phyloP scores from a whole-genome alignment of 2,329 filamentous ascomycete genomes.

The Ceratocystiopsis brevicomis region DNA sequence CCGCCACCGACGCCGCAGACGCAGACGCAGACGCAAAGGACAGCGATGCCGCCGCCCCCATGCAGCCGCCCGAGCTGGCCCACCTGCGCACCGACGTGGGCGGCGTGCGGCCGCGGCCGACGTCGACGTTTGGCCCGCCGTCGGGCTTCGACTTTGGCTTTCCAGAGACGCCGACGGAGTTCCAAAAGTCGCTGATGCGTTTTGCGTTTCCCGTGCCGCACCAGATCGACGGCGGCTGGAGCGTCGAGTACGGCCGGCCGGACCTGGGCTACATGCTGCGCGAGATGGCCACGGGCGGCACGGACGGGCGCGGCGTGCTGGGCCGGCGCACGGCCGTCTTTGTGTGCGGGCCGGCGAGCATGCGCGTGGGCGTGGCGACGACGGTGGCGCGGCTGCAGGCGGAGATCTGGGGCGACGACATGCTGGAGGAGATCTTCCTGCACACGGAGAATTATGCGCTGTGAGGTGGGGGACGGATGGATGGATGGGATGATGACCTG shows the following conservation, averaged over 20 bases:
- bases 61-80: slow-evolving; percentile 33
- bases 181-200: slow-evolving; percentile 77
- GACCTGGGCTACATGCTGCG: slow-evolving; percentile 74
- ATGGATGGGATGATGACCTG: not conserved
- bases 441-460: slow-evolving; percentile 92
- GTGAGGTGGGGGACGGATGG: slow-evolving; percentile 17
- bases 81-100: slow-evolving; percentile 33
- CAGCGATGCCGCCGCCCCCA: slow-evolving; percentile 6
- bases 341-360: slow-evolving; percentile 73
- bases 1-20: slow-evolving; percentile 2
- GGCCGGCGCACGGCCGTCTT: slow-evolving; percentile 74
- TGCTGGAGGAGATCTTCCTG: slow-evolving; percentile 75
- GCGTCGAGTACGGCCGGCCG: slow-evolving; percentile 78
- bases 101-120: slow-evolving; percentile 18
- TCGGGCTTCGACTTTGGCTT: slow-evolving; percentile 64
- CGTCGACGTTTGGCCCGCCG: slow-evolving; percentile 38
- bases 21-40: too few species aligned
- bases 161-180: slow-evolving; percentile 64
- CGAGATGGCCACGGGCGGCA: slow-evolving; percentile 57
- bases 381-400: slow-evolving; percentile 68
- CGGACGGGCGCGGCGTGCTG: slow-evolving; percentile 47
- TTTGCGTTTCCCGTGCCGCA: slow-evolving; percentile 63
- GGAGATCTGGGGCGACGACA: slow-evolving; percentile 61
- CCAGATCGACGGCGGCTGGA: slow-evolving; percentile 64
- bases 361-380: slow-evolving; percentile 75